phyloP scores from a whole-genome alignment of 73 alveolate species.

The Paramecium caudatum region DNA sequence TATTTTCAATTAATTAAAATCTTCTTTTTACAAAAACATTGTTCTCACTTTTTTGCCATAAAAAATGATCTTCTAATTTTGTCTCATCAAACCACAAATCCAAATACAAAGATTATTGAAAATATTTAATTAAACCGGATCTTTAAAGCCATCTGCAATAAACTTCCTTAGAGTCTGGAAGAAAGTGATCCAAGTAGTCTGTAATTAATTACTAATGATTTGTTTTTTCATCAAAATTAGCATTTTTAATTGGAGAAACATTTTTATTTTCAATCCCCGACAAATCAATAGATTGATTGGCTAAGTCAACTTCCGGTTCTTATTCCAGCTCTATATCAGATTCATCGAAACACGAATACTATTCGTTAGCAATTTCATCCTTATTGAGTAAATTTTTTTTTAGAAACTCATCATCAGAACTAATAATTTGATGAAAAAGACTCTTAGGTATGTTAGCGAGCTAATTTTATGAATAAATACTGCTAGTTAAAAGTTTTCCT shows the following conservation, averaged over 20 bases:
- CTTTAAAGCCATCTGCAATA: neutral
- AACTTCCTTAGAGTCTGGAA: neutral
- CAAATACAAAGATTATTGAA: neutral
- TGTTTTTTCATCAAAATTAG: constrained; percentile 36
- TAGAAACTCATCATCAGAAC: constrained; percentile 26
- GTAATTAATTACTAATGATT: constrained; percentile 10
- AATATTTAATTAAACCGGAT: neutral
- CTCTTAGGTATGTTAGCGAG: neutral
- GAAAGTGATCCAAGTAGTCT: constrained; percentile 30
- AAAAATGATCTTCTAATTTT: neutral
- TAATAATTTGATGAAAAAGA: constrained; percentile 2
- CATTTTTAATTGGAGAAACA: constrained; percentile 38
- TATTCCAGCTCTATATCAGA: constrained; percentile 25
- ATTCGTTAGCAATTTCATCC: constrained; percentile 5
- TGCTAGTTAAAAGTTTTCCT: neutral
- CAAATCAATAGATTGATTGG: neutral
- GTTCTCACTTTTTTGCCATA: neutral
- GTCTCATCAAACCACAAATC: neutral
- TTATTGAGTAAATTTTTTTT: constrained; percentile 23
- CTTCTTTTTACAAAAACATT: constrained; percentile 12
- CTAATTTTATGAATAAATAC: neutral
- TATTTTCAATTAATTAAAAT: constrained; percentile 34
- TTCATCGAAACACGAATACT: constrained; percentile 32
- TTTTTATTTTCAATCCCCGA: neutral
- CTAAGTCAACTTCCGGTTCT: constrained; percentile 19